These are phyloP conservation scores for Whalleya microplaca DNA, from an alignment of 2,329 filamentous ascomycete species.

Conservation along the genomic window DNA sequence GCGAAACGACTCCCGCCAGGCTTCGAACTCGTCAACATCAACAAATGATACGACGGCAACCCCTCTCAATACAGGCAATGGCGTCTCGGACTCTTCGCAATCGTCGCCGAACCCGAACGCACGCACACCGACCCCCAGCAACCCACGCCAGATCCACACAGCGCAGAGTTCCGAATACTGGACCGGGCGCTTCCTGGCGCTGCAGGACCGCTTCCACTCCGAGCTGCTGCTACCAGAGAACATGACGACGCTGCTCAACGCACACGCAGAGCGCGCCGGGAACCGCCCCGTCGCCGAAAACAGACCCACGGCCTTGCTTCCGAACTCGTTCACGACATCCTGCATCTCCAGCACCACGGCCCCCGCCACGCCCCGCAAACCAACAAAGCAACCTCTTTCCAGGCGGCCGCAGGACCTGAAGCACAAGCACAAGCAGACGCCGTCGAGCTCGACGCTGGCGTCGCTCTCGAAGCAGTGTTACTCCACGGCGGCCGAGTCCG, in stretches of 20 bases:
- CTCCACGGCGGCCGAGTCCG: conserved; percentile 1
- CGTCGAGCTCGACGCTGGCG: conserved; percentile 7
- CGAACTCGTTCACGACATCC: conserved; percentile 10
- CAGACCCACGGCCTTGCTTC: neutral
- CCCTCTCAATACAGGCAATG: neutral
- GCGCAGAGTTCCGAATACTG: conserved; percentile 60
- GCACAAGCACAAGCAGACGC: neutral
- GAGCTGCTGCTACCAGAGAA: conserved; percentile 42
- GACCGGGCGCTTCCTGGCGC: conserved; percentile 62
- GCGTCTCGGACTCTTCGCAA: conserved; percentile 4
- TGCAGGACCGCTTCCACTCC: conserved; percentile 58
- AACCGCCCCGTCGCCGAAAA: neutral
- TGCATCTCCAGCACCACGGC: neutral
- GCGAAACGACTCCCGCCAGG: conserved; percentile 51
- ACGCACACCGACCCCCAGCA: neutral
- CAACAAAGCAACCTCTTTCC: neutral
- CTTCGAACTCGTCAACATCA: conserved; percentile 27
- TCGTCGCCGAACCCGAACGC: neutral
- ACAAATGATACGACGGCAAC: neutral
- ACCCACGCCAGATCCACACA: conserved; percentile 40
- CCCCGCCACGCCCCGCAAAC: neutral
- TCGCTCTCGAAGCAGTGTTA: neutral
- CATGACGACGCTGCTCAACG: conserved; percentile 26
- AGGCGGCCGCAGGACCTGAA: too few species aligned
- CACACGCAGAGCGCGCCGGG: conserved; percentile 25